Base-by-base conservation (phyloP, 306 rosid genomes). In the Pachyrhizus erosus region DNA sequence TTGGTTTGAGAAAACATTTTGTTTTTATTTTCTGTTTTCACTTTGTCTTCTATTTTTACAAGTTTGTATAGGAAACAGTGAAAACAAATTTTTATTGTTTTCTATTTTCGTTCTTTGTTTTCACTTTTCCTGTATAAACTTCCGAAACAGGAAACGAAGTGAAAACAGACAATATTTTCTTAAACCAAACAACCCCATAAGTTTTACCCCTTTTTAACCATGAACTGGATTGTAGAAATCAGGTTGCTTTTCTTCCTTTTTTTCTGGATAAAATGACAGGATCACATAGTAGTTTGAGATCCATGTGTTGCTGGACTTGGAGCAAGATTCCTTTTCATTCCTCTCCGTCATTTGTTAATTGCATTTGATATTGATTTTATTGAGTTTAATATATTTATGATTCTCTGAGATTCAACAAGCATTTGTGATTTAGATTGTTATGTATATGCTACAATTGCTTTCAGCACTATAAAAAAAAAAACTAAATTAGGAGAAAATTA, bases 401-500 rank as follows among this genome's bases (percentile, higher is more conserved):
- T n/a, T n/a, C n/a, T n/a, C n/a, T n/a, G n/a, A n/a, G n/a, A n/a
- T n/a, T n/a, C n/a, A n/a, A n/a, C n/a, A n/a, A n/a, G n/a, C n/a
- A n/a, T n/a, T n/a, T n/a, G n/a, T n/a, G n/a, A n/a, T n/a, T n/a
- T n/a, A n/a, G n/a, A n/a, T n/a, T n/a, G 65, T 45, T 8, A 34
- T 71, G 62, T 55, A 37, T 51, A 29, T 43, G 81, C 79, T 61
- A 12, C 33, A 14, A 61, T 61, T 61, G n/a, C 67, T 75, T 67
- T 75, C 43, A 67, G 39, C 62, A 20, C 54, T 66, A 82, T 26
- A 42, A 2, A 51, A 26, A 65, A 67, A 49, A 45, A n/a, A 20
- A 42, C 24, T 66, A 74, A 8, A 27, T 39, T 65, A 66, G 29
- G 61, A 46, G 39, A 70, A 80, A 71, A 23, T n/a, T 70, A 31